Conservation (phyloP, 2,329 filamentous ascomycete species). For the Knoxdaviesia capensis region DNA sequence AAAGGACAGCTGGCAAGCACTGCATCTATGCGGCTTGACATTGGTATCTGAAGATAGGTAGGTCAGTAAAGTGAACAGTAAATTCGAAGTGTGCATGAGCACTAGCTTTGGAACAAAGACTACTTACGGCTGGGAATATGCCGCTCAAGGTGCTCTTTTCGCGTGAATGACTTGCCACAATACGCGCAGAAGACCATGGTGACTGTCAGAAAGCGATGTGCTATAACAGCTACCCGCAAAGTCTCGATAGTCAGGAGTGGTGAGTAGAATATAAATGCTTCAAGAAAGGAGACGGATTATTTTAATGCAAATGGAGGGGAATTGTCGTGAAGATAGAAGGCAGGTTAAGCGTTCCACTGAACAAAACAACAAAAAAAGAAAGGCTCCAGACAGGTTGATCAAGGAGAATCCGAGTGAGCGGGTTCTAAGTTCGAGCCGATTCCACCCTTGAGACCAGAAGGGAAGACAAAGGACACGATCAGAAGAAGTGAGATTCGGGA, state of each 20-base stretch:
- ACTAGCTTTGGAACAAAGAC: not conserved
- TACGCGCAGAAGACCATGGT: slow-evolving; percentile 29
- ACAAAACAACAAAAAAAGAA: too few species aligned
- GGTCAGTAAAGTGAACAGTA: slow-evolving; percentile 4
- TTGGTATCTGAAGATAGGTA: slow-evolving; percentile 23
- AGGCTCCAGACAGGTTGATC: too few species aligned
- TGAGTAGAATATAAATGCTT: not conserved
- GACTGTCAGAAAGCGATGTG: not conserved
- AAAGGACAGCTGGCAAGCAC: slow-evolving; percentile 26
- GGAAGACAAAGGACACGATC: too few species aligned
- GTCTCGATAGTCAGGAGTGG: not conserved
- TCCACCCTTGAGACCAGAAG: too few species aligned
- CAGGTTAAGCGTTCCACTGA: too few species aligned
- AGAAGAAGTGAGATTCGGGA: too few species aligned
- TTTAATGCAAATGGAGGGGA: not conserved
- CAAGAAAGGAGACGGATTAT: not conserved
- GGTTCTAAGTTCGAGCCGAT: too few species aligned
- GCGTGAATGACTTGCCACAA: slow-evolving; percentile 32
- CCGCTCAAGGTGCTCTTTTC: slow-evolving; percentile 35
- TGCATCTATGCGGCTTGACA: slow-evolving; percentile 31
- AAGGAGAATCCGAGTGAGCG: too few species aligned
- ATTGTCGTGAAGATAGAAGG: too few species aligned
- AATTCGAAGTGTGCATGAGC: not conserved
- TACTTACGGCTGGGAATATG: slow-evolving; percentile 30
- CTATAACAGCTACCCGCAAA: not conserved